Base-by-base conservation (phyloP, 495 filamentous ascomycete species). In the Pseudotulostoma volvatum region DNA sequence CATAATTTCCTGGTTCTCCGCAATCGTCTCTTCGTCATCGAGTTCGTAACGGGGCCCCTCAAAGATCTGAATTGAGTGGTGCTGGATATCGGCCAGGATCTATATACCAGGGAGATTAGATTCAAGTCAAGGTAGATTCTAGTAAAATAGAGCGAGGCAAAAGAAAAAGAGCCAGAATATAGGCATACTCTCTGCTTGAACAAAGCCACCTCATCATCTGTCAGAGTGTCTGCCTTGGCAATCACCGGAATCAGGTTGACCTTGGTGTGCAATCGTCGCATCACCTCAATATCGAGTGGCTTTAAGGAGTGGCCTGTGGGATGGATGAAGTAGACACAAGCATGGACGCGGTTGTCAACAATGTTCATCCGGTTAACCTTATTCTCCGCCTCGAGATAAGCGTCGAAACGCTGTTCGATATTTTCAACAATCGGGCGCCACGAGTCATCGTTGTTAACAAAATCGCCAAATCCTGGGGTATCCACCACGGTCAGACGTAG, bases 341-440 rank as follows among this genome's bases (percentile, higher is more conserved):
- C 88, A 52, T 97, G 90, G 42, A 97, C 84, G 50, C 90, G 81
- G 73, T 95, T 96, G 64, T 97, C 90, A 38, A 96, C 76, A 58
- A 96, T 96, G 73, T 97, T 97, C 73, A 92, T 92, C 45, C 90
- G 81, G 70, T 97, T 97, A 55, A 97, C 84, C 78, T 95, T 97
- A 74, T 97, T 96, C 71, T 97, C 90, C 33, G 90, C 88, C 65
- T 97, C 92, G 17, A 96, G 70, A 57, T 95, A 97, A 33, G 90
- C 84, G 58, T 97, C 90, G 55, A 92, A 97, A 44, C 90, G 81
- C 68, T 92, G 84, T 70, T 97, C 92, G 49, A 97, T 95, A 73
- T 96, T 94, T 68, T 97, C 88, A 43, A 94, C 79, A 66, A 97
- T 97, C 32, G 90, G 90, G 49, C 87, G 71, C 90, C 90, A 97